These are phyloP conservation scores for Biscogniauxia mediterranea DNA, from an alignment of 2,329 filamentous ascomycete genomes.

Conservation along the genomic window DNA sequence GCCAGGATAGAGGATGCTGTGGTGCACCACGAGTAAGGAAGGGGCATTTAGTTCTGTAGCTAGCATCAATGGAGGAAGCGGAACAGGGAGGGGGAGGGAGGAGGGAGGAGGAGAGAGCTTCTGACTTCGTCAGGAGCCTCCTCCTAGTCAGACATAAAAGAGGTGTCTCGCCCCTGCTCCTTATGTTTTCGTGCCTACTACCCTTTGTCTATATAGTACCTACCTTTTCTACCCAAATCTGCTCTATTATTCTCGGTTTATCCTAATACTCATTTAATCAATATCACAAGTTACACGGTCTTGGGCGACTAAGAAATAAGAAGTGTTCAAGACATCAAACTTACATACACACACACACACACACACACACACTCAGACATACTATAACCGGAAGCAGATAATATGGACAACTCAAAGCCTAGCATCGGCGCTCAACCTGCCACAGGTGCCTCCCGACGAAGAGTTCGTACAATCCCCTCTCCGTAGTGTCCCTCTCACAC, in stretches of 20 bases:
- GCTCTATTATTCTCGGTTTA: not conserved
- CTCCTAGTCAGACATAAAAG: slow-evolving; percentile 1
- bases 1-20: not conserved
- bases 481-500: not conserved
- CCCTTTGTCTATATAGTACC: not conserved
- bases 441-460: slow-evolving; percentile 21
- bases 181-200: not conserved
- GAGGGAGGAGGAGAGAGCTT: not conserved
- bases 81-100: not conserved
- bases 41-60: not conserved
- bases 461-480: slow-evolving; percentile 17
- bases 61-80: not conserved
- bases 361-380: not conserved
- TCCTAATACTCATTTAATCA: not conserved
- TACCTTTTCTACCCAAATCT: not conserved
- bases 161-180: not conserved
- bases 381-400: slow-evolving; percentile 7
- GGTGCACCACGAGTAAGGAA: too few species aligned
- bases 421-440: slow-evolving; percentile 7
- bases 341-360: not conserved
- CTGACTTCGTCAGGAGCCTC: not conserved
- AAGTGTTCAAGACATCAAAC: not conserved
- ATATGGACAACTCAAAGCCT: slow-evolving; percentile 24
- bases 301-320: not conserved
- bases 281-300: not conserved